Base-by-base conservation (phyloP, 2,329 filamentous ascomycete genomes). In the Thermothelomyces thermophilus region DNA sequence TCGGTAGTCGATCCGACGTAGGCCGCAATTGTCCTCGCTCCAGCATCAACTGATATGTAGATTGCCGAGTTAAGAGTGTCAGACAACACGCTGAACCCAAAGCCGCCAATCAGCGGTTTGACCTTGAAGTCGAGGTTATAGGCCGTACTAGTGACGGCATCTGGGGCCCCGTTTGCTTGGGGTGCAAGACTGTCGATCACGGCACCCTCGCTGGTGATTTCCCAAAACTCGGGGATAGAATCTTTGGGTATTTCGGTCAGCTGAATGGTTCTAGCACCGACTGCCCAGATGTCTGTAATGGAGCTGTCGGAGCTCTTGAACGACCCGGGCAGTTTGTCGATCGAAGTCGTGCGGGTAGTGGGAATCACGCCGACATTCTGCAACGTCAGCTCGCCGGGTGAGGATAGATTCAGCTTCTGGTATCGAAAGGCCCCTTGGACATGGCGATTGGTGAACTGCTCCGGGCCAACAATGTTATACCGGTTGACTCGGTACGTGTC, bases 51-150 rank as follows among this genome's bases (percentile, higher is more conserved):
- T 3, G 37, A 41, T 7, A 41, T 28, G 37, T 41, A 41, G 37
- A 41, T 41, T 16, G 22, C 37, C 7, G 37, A 41, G 24, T 41
- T 41, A 14, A 41, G 37, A 16, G 37, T 41, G 24, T 41, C 37
- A 28, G 37, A 41, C 22, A 41, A 11, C 37, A 41, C 37, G 37
- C 37, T 41, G 37, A 41, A 41, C 5, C 37, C 37, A n/a, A 41
- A 41, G 22, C 37, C 37, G 24, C 37, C 37, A 17, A 28, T 10
- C n/a, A 41, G 37, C 37, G 37, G 37, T n/a, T 41, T 41, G 37
- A 28, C 37, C 22, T 28, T 41, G 37, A 41, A 41, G n/a, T 41
- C 37, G 37, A 41, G 37, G 24, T 11, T 41, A 22, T 41, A 41
- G 37, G 37, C 37, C 22, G 37, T 41, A 28, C 37, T 41, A 22